phyloP scores from a whole-genome alignment of 1,284 basidiomycete species.

The Sutorius eximius region DNA sequence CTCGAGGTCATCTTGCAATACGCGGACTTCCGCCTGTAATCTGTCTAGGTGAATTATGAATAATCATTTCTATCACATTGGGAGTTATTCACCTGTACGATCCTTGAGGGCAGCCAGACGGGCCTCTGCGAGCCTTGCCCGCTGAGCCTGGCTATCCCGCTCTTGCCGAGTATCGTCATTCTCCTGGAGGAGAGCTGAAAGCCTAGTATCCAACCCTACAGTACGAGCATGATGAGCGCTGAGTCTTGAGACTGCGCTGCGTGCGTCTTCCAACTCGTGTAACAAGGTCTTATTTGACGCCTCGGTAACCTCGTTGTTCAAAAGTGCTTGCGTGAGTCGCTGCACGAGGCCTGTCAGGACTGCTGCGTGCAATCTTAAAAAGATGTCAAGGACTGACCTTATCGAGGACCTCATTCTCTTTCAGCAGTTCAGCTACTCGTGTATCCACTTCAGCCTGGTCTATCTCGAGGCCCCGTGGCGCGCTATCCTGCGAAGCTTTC shows the following conservation, averaged over 20 bases:
- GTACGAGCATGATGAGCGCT: slow-evolving; percentile 69
- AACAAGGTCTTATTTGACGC: slow-evolving; percentile 73
- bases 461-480: slow-evolving; percentile 12
- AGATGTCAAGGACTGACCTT: slow-evolving; percentile 48
- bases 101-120: slow-evolving; percentile 63
- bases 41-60: slow-evolving; percentile 50
- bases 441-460: slow-evolving; percentile 29
- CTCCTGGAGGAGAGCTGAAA: slow-evolving; percentile 65
- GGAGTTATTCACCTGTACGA: slow-evolving; percentile 51
- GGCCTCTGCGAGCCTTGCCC: slow-evolving; percentile 69
- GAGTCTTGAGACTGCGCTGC: slow-evolving; percentile 65
- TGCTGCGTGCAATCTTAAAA: background rate
- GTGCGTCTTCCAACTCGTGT: slow-evolving; percentile 78
- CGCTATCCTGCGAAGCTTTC: slow-evolving; percentile 15
- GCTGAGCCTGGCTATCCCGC: slow-evolving; percentile 69
- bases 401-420: slow-evolving; percentile 64
- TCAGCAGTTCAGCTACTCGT: slow-evolving; percentile 46
- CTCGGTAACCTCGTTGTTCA: slow-evolving; percentile 83
- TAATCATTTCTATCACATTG: background rate
- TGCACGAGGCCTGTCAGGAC: slow-evolving; percentile 34
- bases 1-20: slow-evolving; percentile 64
- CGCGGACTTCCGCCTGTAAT: slow-evolving; percentile 69
- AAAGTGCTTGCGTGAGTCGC: slow-evolving; percentile 77
- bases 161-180: slow-evolving; percentile 87
- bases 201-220: slow-evolving; percentile 65